These are phyloP conservation scores for Neocallimastix lanati DNA, from an alignment of 192 early-diverging fungal species.

Conservation along the genomic window DNA sequence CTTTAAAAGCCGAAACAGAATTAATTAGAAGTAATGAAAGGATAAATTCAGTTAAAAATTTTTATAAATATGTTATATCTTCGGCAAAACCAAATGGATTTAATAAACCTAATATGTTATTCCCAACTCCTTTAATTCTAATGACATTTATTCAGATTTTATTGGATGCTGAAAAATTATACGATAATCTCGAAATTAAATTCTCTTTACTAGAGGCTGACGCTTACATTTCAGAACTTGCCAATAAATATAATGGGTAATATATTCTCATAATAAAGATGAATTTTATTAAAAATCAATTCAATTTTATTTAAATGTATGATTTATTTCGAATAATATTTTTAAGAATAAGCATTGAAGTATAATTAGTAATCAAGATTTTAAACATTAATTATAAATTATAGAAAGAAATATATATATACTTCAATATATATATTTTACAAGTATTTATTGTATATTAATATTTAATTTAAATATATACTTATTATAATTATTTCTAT, in stretches of 20 bases:
- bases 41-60: neutral
- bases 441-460: too few relatives aligned
- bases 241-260: neutral
- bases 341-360: too few relatives aligned
- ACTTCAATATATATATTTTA: too few relatives aligned
- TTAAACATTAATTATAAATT: too few relatives aligned
- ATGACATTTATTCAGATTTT: neutral
- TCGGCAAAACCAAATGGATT: neutral
- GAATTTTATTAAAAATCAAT: too few relatives aligned
- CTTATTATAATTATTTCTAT: too few relatives aligned
- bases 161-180: neutral
- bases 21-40: neutral
- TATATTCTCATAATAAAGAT: too few relatives aligned
- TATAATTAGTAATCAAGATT: too few relatives aligned
- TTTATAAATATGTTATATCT: neutral
- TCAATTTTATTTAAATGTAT: too few relatives aligned
- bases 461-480: too few relatives aligned
- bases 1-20: neutral
- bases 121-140: neutral
- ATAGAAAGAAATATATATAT: too few relatives aligned
- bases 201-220: neutral
- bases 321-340: too few relatives aligned
- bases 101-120: neutral
- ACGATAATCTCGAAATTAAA: neutral
- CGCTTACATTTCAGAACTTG: neutral